Conservation (phyloP, 2,329 filamentous ascomycete species). For the Pseudofabraea citricarpa region DNA sequence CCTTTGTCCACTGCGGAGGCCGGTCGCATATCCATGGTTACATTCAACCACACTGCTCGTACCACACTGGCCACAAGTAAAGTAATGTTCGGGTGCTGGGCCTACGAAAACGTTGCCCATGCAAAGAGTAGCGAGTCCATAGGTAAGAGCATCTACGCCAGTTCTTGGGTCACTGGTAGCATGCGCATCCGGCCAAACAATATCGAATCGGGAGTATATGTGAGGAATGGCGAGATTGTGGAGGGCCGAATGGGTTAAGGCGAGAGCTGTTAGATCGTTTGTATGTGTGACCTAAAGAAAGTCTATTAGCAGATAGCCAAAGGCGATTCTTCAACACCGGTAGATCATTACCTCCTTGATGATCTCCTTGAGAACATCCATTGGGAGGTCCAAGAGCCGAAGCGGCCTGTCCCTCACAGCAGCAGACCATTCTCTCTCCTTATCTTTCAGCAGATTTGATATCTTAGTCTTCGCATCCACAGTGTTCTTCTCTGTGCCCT, state of each 20-base stretch:
- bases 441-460: slow-evolving; percentile 46
- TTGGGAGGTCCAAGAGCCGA: slow-evolving; percentile 66
- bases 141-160: slow-evolving; percentile 78
- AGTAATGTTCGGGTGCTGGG: slow-evolving; percentile 12
- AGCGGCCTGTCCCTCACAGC: slow-evolving; percentile 52
- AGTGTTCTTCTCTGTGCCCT: slow-evolving; percentile 14
- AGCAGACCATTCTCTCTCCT: slow-evolving; percentile 64
- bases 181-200: slow-evolving; percentile 76
- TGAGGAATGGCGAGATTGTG: slow-evolving; percentile 71
- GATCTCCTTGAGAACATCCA: slow-evolving; percentile 74
- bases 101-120: slow-evolving; percentile 59
- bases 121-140: slow-evolving; percentile 74
- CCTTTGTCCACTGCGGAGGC: slow-evolving; percentile 23
- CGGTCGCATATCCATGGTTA: slow-evolving; percentile 16
- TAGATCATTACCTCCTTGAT: slow-evolving; percentile 62
- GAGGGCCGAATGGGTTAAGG: slow-evolving; percentile 72
- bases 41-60: slow-evolving; percentile 20
- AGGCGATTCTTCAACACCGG: slow-evolving; percentile 2
- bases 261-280: slow-evolving; percentile 75
- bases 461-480: slow-evolving; percentile 25
- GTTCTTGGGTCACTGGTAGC: slow-evolving; percentile 59
- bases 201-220: slow-evolving; percentile 83
- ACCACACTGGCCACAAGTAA: slow-evolving; percentile 28
- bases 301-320: not conserved
- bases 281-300: slow-evolving; percentile 64